Evolutionary conservation across 1,284 basidiomycete genomes (phyloP), one percentile per base, ranked within the genome.

Genomic region (Hemileccinum hortonii): DNA sequence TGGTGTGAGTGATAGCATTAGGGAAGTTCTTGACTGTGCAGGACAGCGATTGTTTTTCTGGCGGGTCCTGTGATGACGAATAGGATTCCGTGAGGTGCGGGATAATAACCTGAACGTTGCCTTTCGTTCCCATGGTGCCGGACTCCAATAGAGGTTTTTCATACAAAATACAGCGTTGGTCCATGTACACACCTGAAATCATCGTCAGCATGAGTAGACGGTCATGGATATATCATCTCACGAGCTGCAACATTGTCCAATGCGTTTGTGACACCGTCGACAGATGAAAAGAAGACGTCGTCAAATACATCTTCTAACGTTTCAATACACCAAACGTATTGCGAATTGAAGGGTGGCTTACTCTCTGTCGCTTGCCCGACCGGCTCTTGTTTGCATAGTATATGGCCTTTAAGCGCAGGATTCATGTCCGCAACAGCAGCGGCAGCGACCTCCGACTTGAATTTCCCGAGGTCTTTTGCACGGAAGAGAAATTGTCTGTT

Each of bases 1-100:
- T 99, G n/a, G 96, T 98, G 75, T 99, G 97, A 63, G 94, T 89
- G 62, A 99, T 99, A 33, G 90, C 88, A 70, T 99, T 98, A 29
- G 97, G 97, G 84, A 99, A 99, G 75, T 94, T 98, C 77, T 98
- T 99, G 67, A 99, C 91, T 10, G 97, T 99, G 74, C 98, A 99
- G 38, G 93, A 93, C 11, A 98, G 93, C 15, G 95, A 90, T 67
- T 96, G 92, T 75, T 98, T 99, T 75, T 99, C 98, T 18, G 97
- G 97, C 41, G 97, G 97, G 71, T 99, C 97, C 74, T 99, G 97
- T 19, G 96, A 98, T 6, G 95, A 98, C 21, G 92, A 90, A 72
- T 99, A 99, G 15, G 94, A 98, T 73, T 99, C 97, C 35, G 97
- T 98, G 47, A 99, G 66, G 72, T 98, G 85, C 19, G 97, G 98